These are phyloP conservation scores for Rhododendron henanense DNA, from an alignment of 148 eudicot genomes.

Conservation along the genomic window DNA sequence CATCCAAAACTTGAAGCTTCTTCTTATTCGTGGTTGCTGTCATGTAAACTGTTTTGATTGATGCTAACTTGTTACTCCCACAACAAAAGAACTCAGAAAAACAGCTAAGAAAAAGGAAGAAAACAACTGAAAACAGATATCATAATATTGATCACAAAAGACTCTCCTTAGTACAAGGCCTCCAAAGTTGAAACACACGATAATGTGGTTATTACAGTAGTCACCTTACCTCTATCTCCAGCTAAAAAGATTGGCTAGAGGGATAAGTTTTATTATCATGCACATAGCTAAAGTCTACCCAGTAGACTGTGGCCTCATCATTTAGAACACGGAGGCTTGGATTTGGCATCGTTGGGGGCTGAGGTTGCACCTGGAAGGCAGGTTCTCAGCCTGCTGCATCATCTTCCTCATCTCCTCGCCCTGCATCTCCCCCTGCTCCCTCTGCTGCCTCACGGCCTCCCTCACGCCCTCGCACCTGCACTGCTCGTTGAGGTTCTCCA, in stretches of 20 bases:
- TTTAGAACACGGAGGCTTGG: not conserved
- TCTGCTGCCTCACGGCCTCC: slow-evolving; percentile 17
- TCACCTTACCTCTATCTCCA: not conserved
- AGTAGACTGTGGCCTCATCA: not conserved
- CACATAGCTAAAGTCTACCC: not conserved
- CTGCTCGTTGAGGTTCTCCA: slow-evolving; percentile 21
- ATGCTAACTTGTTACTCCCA: not conserved
- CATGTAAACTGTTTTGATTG: not conserved
- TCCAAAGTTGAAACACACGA: not conserved
- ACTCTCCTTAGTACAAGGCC: not conserved
- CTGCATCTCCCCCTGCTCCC: slow-evolving; percentile 15
- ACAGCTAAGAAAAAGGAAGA: not conserved
- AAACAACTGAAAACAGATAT: not conserved
- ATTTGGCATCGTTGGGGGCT: slow-evolving; percentile 9
- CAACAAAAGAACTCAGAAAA: not conserved
- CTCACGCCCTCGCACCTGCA: slow-evolving; percentile 31
- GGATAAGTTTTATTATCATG: not conserved
- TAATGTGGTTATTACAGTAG: not conserved
- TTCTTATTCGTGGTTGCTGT: not conserved
- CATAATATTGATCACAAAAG: not conserved
- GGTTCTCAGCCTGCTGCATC: slow-evolving; percentile 19
- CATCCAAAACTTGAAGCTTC: not conserved
- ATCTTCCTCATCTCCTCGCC: slow-evolving; percentile 19
- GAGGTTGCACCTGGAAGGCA: slow-evolving; percentile 24
- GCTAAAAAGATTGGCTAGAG: not conserved